Conservation (phyloP, 805 yeast species). For the Metschnikowia kunwiensis region DNA sequence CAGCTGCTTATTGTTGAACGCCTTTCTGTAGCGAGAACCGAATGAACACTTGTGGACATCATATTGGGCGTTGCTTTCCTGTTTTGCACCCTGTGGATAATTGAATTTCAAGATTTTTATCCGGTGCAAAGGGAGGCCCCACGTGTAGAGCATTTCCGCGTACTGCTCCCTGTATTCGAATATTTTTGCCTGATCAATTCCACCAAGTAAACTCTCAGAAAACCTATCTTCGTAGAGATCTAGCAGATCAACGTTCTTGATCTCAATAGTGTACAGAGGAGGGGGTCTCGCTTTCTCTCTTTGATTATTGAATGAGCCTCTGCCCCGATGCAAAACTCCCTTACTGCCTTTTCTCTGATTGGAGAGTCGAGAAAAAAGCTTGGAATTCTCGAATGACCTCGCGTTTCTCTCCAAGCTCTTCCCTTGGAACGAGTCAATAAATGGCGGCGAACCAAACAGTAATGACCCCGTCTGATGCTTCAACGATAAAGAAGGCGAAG, state of each 20-base stretch:
- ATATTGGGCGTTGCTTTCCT: slow-evolving; percentile 18
- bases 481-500: slow-evolving; percentile 8
- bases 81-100: slow-evolving; percentile 28
- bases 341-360: slow-evolving; percentile 9
- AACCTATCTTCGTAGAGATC: slow-evolving; percentile 45
- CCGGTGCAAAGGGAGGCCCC: slow-evolving; percentile 83
- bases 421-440: slow-evolving; percentile 5
- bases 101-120: slow-evolving; percentile 76
- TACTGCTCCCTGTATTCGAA: slow-evolving; percentile 58
- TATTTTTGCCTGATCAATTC: slow-evolving; percentile 36
- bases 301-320: slow-evolving; percentile 1
- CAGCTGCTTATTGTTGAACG: slow-evolving; percentile 20
- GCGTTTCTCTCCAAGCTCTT: slow-evolving; percentile 5
- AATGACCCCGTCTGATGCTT: slow-evolving; percentile 2
- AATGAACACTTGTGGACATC: slow-evolving; percentile 36
- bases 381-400: slow-evolving; percentile 7
- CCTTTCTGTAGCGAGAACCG: slow-evolving; percentile 26
- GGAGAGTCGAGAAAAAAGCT: slow-evolving; percentile 2
- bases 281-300: slow-evolving; percentile 14
- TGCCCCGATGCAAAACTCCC: slow-evolving; percentile 5
- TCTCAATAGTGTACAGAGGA: slow-evolving; percentile 41
- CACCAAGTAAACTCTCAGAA: slow-evolving; percentile 39
- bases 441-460: slow-evolving; percentile 9
- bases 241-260: slow-evolving; percentile 43
- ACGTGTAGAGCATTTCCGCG: slow-evolving; percentile 69